Conservation (phyloP, 2,329 filamentous ascomycete genomes). For the Penicillium sp. region DNA sequence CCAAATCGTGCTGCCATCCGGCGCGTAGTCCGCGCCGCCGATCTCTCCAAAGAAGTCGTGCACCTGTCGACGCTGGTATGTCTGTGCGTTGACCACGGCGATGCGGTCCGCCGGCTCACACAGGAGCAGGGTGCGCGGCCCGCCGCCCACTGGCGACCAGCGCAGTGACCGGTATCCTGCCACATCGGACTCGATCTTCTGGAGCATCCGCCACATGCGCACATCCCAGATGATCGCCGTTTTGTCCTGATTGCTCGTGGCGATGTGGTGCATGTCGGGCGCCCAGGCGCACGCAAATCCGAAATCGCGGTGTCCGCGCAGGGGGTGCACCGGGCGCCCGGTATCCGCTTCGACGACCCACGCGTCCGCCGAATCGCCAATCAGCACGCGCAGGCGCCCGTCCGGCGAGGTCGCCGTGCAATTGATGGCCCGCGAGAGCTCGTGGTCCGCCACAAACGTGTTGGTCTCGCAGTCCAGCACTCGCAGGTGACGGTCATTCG, state of each 20-base stretch:
- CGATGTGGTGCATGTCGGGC: conserved; percentile 41
- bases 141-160: conserved; percentile 39
- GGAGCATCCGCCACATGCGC: conserved; percentile 34
- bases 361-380: conserved; percentile 38
- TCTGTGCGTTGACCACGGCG: conserved; percentile 38
- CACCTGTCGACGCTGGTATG: conserved; percentile 35
- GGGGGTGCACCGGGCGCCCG: conserved; percentile 31
- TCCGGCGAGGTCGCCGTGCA: conserved; percentile 41
- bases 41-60: conserved; percentile 43
- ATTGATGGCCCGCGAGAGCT: conserved; percentile 36
- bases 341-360: conserved; percentile 39
- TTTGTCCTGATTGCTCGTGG: conserved; percentile 41
- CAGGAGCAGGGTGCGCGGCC: conserved; percentile 36
- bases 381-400: conserved; percentile 37
- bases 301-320: conserved; percentile 37
- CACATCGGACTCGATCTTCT: conserved; percentile 37
- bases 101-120: conserved; percentile 40
- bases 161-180: conserved; percentile 38
- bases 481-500: conserved; percentile 50
- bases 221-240: conserved; percentile 41
- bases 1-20: conserved; percentile 37
- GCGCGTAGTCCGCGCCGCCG: conserved; percentile 36
- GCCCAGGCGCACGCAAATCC: conserved; percentile 44
- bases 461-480: conserved; percentile 46
- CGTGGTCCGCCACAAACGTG: conserved; percentile 32